A percentile compares a stretch with the other conserved stretches of the same genome.
Evolutionary conservation across 306 rosid species (phyloP).

Genomic region (peach (Prunus persica)): Prunus_persica_NCBIv2 NC_034011.1:692001-692500

Average conservation of each 20-base stretch:
- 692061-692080: not conserved
- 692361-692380: not conserved
- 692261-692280: not conserved
- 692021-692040: not conserved
- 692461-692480: constrained; percentile 16
- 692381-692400: not conserved
- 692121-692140: not conserved
- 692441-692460: not conserved
- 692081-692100: not conserved
- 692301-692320: not conserved
- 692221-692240: not conserved
- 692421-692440: not conserved
- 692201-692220: not conserved
- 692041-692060: not conserved
- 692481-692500: constrained; percentile 48
- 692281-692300: not conserved
- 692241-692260: not conserved
- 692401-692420: not conserved
- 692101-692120: no score
- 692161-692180: not conserved
- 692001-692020: not conserved
- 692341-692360: not conserved
- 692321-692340: not conserved
- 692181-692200: not conserved
- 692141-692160: not conserved